Base-by-base conservation (phyloP, 441 rosid species). In the Flueggea neowawraea region DNA sequence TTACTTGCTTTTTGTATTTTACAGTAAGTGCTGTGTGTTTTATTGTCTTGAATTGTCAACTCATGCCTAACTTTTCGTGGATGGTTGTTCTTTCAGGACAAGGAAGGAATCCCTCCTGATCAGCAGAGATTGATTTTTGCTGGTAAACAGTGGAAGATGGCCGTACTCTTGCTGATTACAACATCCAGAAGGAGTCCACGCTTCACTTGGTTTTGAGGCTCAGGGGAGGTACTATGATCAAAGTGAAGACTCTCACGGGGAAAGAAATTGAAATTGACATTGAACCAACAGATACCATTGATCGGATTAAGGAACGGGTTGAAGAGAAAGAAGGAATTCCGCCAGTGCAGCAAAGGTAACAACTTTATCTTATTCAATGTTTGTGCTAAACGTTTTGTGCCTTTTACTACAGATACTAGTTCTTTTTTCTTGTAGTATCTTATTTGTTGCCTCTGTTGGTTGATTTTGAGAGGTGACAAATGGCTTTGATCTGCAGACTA, bases 251-350 rank as follows among this genome's bases (percentile, higher is more conserved):
- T 12, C 95, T 89, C 16, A 92, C 98, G 0, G 98, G 97, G 0
- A 91, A 91, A 61, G 97, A 91, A 60, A 91, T 88, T 47, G 96
- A 88, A 77, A 91, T 88, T 28, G 97, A 90, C 69, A 93, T 93
- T 11, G 98, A 93, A 68, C 98, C 96, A 28, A 84, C 85, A 0
- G 98, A 93, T 66, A 90, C 96, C 16, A 92, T 92, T 58, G 97
- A 92, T 43, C 82, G 98, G n/a, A 90, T 92, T 70, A 92, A 92
- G 83, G 98, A 92, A 72, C 82, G 96, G 1, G 97, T 92, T 15
- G 98, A 92, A 74, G 98, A 92, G 83, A 90, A 92, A 73, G 96
- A 92, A 79, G 98, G 98, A 63, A 92, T 92, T 71, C 98, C 98
- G 61, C 98, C 97, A 12, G 91, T 92, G 41, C 98, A 92, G 74